Conservation (phyloP, 768 basidiomycete genomes). For the Neoboletus brunneissimus region DNA sequence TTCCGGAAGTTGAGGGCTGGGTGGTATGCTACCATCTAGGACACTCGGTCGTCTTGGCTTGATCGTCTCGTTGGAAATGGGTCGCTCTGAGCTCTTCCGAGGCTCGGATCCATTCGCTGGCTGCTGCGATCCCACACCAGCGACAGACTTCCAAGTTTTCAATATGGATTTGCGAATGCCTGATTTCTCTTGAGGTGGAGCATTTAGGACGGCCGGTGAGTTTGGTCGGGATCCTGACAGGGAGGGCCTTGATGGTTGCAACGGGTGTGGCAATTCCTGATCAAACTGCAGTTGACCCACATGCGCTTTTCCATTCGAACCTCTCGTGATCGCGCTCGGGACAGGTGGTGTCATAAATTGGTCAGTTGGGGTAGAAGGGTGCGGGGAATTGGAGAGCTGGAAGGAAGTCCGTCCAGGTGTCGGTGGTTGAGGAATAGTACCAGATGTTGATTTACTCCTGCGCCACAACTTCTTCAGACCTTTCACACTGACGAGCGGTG, state of each 20-base stretch:
- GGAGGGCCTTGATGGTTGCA: constrained; percentile 32
- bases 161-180: constrained; percentile 67
- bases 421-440: constrained; percentile 35
- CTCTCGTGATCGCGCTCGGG: constrained; percentile 17
- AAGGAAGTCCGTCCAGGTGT: constrained; percentile 39
- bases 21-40: constrained; percentile 48
- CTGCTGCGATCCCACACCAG: constrained; percentile 33
- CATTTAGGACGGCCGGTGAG: constrained; percentile 19
- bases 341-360: constrained; percentile 27
- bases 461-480: constrained; percentile 76
- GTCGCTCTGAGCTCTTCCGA: constrained; percentile 41
- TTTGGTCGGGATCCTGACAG: constrained; percentile 33
- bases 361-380: constrained; percentile 37
- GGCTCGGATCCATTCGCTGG: constrained; percentile 31
- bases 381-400: constrained; percentile 23
- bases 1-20: constrained; percentile 61
- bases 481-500: constrained; percentile 70
- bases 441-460: constrained; percentile 53
- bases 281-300: constrained; percentile 62
- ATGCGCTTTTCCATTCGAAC: constrained; percentile 25
- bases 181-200: constrained; percentile 40
- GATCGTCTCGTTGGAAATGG: constrained; percentile 33
- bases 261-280: constrained; percentile 57
- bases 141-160: constrained; percentile 57
- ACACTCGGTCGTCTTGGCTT: constrained; percentile 48